Percentiles rank a stretch among this genome's conserved stretches.
Conservation (phyloP, 495 filamentous ascomycete genomes). For the Parachaetomium inaequale region DNA sequence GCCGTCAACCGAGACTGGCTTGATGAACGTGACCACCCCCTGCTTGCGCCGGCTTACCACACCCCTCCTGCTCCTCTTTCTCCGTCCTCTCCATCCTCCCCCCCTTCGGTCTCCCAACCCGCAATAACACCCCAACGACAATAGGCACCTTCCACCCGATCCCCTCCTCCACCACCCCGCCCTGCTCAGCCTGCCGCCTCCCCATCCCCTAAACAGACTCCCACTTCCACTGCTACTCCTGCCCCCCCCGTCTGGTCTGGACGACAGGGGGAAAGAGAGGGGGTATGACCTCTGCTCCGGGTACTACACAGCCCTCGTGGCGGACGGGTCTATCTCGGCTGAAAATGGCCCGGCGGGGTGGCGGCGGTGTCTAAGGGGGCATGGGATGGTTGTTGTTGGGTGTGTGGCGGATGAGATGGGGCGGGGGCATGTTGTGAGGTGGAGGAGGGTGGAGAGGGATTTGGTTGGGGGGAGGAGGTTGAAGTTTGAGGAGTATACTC, state of each 20-base stretch:
- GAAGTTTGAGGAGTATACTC: constrained; percentile 41
- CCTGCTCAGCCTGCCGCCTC: constrained; percentile 70
- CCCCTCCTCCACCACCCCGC: constrained; percentile 56
- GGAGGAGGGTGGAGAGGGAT: constrained; percentile 55
- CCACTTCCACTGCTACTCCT: constrained; percentile 68
- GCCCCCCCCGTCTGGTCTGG: constrained; percentile 21
- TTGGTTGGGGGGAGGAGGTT: constrained; percentile 63
- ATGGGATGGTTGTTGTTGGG: constrained; percentile 77
- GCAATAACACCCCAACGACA: constrained; percentile 15
- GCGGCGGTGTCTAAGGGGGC: constrained; percentile 70
- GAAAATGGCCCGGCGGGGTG: constrained; percentile 77
- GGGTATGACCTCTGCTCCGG: constrained; percentile 78
- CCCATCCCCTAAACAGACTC: constrained; percentile 63
- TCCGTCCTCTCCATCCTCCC: not conserved
- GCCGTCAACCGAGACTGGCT: no score
- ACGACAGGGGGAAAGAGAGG: constrained; percentile 52
- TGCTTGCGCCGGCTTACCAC: constrained; percentile 59
- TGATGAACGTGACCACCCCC: no score
- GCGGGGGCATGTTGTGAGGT: not conserved
- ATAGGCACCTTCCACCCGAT: constrained; percentile 49
- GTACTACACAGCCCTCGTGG: constrained; percentile 67
- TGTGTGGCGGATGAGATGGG: constrained; percentile 45
- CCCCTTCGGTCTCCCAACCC: constrained; percentile 10
- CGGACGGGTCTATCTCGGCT: constrained; percentile 55
- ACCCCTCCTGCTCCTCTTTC: constrained; percentile 17